phyloP scores from a whole-genome alignment of 768 basidiomycete species.

The Gloeophyllum trabeum region DNA sequence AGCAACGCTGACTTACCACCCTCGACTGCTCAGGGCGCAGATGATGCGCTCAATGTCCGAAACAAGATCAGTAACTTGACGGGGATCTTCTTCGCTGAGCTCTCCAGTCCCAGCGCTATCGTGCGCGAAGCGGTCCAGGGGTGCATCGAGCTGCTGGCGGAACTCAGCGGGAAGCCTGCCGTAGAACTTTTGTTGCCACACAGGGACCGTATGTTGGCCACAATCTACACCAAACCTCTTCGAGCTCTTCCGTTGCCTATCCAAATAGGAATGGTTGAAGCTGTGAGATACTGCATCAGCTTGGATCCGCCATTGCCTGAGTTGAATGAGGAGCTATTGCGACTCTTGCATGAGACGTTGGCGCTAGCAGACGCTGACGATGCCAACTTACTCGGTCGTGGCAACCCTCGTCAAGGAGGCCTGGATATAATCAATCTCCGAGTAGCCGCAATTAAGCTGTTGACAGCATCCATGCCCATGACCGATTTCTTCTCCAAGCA shows the following conservation, averaged over 20 bases:
- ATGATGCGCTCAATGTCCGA: constrained; percentile 13
- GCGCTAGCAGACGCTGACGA: constrained; percentile 96
- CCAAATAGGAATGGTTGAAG: constrained; percentile 97
- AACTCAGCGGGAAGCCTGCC: constrained; percentile 58
- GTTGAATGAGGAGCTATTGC: constrained; percentile 83
- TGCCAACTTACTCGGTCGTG: constrained; percentile 62
- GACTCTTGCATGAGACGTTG: constrained; percentile 86
- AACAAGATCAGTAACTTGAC: constrained; percentile 58
- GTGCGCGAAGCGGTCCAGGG: constrained; percentile 79
- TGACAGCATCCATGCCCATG: constrained; percentile 90
- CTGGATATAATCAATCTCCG: constrained; percentile 83
- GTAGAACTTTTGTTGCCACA: constrained; percentile 76
- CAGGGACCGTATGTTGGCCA: constrained; percentile 77
- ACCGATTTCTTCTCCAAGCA: constrained; percentile 90
- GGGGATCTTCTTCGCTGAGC: constrained; percentile 80
- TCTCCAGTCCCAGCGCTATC: constrained; percentile 76
- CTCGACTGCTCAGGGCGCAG: constrained; percentile 24
- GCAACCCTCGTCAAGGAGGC: constrained; percentile 64
- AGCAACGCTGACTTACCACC: constrained; percentile 37
- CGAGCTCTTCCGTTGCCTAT: constrained; percentile 89
- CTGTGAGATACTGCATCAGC: constrained; percentile 86
- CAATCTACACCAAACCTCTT: constrained; percentile 94
- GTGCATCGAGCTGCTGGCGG: constrained; percentile 69
- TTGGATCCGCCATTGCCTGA: constrained; percentile 86
- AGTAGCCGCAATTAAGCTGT: constrained; percentile 84